phyloP scores from a whole-genome alignment of 2,329 filamentous ascomycete species.

The Penicillium sp. region DNA sequence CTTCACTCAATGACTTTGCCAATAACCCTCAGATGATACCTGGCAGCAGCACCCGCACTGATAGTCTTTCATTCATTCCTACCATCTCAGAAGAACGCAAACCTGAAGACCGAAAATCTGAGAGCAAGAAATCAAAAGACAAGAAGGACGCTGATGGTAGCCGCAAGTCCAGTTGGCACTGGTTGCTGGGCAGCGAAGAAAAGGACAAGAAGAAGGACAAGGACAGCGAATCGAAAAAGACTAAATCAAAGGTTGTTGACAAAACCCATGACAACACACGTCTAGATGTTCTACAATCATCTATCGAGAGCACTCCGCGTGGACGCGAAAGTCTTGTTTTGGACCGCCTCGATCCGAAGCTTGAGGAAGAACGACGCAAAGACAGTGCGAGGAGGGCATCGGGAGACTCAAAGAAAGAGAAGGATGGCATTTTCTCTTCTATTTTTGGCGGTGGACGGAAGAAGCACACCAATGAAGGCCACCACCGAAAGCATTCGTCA shows the following conservation, averaged over 20 bases:
- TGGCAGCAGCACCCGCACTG: constrained; percentile 68
- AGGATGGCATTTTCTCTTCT: constrained; percentile 88
- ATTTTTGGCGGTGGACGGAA: constrained; percentile 90
- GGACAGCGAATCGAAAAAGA: constrained; percentile 63
- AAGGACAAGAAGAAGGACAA: constrained; percentile 55
- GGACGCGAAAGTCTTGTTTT: constrained; percentile 78
- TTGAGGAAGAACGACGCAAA: constrained; percentile 70
- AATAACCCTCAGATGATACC: constrained; percentile 67
- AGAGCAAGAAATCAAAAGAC: constrained; percentile 62
- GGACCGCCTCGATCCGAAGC: constrained; percentile 73
- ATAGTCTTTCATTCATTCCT: constrained; percentile 76
- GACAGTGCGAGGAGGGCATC: constrained; percentile 72
- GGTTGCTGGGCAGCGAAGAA: constrained; percentile 73
- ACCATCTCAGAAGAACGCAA: constrained; percentile 72
- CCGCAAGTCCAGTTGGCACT: constrained; percentile 74
- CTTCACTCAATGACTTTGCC: constrained; percentile 63
- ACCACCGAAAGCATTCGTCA: constrained; percentile 69
- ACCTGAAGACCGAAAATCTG: constrained; percentile 68
- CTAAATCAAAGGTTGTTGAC: constrained; percentile 53
- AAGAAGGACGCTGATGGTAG: constrained; percentile 71
- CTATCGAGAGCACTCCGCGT: constrained; percentile 65
- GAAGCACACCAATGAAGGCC: constrained; percentile 72
- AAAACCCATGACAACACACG: constrained; percentile 71
- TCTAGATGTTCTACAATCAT: constrained; percentile 81
- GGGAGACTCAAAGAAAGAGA: constrained; percentile 74